Evolutionary conservation across 2,329 filamentous ascomycete species (phyloP).

Genomic region (Microsporum audouinii): DNA sequence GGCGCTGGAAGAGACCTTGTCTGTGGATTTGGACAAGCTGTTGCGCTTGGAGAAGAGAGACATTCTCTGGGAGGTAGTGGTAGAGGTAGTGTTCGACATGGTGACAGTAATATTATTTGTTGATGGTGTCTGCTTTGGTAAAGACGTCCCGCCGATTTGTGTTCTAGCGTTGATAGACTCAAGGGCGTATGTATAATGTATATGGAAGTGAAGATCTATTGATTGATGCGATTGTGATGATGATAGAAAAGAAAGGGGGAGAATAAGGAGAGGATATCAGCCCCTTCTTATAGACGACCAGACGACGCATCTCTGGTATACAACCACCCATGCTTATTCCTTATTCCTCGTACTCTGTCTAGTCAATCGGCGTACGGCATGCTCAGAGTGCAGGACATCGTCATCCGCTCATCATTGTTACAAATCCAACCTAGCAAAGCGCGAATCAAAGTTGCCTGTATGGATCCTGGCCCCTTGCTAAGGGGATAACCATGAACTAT

Average conservation of each 20-base stretch:
- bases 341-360: neutral
- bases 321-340: neutral
- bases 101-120: neutral
- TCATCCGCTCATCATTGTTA: neutral
- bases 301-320: neutral
- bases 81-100: neutral
- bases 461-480: neutral
- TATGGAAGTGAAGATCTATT: neutral
- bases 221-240: neutral
- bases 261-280: constrained; percentile 2
- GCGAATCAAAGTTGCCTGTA: neutral
- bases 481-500: neutral
- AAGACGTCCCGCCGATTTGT: neutral
- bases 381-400: neutral
- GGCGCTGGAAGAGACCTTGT: neutral
- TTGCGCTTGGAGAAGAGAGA: neutral
- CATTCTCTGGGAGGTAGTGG: neutral
- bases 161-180: neutral
- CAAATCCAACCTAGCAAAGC: neutral
- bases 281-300: constrained; percentile 8
- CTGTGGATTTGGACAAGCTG: neutral
- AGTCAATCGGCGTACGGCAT: neutral
- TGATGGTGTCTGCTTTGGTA: neutral
- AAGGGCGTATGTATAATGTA: neutral
- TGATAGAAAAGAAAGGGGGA: neutral